Evolutionary conservation across 345 rosid genomes (phyloP).

Genomic region (Eucalyptus shirleyi): DNA sequence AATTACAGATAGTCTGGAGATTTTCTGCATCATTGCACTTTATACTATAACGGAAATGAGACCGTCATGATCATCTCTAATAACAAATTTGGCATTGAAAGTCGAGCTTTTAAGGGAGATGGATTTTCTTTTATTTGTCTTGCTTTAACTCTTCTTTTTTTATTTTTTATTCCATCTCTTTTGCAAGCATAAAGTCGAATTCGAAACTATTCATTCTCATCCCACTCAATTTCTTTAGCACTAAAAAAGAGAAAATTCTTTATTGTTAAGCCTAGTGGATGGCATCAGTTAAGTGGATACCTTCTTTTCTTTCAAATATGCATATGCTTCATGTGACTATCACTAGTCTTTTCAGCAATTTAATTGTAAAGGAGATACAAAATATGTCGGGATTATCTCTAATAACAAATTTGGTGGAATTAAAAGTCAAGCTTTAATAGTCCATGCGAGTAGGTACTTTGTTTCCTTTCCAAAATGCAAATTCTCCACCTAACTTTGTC

Average conservation of each 20-base stretch:
- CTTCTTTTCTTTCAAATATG: neutral
- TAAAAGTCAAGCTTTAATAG: neutral
- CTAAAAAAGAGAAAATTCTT: too few relatives aligned
- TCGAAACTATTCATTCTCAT: too few relatives aligned
- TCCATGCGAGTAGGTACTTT: neutral
- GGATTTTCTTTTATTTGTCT: too few relatives aligned
- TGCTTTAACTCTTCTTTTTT: too few relatives aligned
- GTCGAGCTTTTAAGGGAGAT: too few relatives aligned
- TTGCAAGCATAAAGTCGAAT: too few relatives aligned
- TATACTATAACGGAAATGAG: neutral
- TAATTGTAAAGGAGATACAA: too few relatives aligned
- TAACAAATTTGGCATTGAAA: neutral
- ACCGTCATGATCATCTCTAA: neutral
- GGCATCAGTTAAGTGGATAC: neutral
- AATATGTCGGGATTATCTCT: too few relatives aligned
- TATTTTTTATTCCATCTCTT: too few relatives aligned
- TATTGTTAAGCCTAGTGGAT: too few relatives aligned
- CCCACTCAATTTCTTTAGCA: too few relatives aligned
- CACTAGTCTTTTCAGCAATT: too few relatives aligned
- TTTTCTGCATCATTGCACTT: neutral
- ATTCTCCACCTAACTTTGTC: neutral
- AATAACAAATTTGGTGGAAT: neutral
- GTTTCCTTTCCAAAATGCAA: neutral
- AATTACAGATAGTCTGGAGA: neutral
- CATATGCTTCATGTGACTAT: neutral